Evolutionary conservation across 768 basidiomycete species (phyloP).

Genomic region (Phlebiopsis gigantea): DNA sequence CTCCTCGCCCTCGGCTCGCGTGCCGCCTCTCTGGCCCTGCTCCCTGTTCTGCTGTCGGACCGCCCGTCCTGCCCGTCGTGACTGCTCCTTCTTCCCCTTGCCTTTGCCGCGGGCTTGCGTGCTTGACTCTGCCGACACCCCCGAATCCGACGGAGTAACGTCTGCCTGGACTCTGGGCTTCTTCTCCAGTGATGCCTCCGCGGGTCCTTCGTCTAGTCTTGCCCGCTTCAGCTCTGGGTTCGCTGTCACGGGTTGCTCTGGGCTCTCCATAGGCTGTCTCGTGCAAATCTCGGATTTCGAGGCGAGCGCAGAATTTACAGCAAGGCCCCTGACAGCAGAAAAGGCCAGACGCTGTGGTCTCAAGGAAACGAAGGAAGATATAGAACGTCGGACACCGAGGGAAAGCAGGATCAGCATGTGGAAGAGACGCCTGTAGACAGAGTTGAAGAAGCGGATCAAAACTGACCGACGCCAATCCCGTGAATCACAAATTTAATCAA

Average conservation of each 20-base stretch:
- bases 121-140: background rate
- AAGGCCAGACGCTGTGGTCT: background rate
- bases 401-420: background rate
- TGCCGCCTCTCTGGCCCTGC: background rate
- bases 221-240: background rate
- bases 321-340: background rate
- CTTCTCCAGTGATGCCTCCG: background rate
- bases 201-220: background rate
- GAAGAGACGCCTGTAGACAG: background rate
- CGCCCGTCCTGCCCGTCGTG: background rate
- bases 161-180: background rate
- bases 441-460: background rate
- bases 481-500: too few relatives aligned
- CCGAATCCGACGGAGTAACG: background rate
- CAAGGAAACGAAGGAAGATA: background rate
- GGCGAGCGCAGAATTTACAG: background rate
- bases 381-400: background rate
- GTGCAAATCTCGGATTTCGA: background rate
- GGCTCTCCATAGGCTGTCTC: background rate
- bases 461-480: too few relatives aligned
- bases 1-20: background rate
- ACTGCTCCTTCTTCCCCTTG: background rate
- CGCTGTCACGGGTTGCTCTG: background rate
- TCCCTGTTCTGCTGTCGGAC: background rate
- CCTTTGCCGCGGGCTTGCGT: background rate